Evolutionary conservation across 257 asterid genomes (phyloP), one percentile per base, ranked within the genome.

Genomic region (Eustoma russellianum): DNA sequence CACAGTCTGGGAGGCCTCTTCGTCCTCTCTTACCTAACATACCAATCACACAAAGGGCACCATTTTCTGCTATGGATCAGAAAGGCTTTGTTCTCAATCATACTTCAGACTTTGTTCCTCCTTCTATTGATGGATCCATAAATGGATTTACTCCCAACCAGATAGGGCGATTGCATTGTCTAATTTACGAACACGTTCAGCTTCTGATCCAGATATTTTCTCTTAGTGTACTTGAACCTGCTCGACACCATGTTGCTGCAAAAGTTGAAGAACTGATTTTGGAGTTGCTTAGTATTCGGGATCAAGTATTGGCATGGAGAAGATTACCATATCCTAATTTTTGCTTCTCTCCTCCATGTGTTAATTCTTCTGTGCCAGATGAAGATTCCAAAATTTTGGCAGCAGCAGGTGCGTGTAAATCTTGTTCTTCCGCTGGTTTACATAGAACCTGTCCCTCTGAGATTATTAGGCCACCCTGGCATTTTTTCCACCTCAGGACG

Each of bases 131-230:
- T 69, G 91, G 93, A 46, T 54, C 69, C 63, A 64, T 67, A 51
- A 76, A 57, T 71, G 95, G 87, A 59, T 91, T 91, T 63, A 85
- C 97, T 35, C 83, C 93, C 4, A 80, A 79, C 78, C 97, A 87
- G 80, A 77, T 92, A 59, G 95, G 98, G 60, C 97, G 85, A 69
- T 73, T 92, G 79, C 86, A 87, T 58, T 80, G 94, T 54, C 74
- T 85, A 73, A 88, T 92, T 70, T 88, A 92, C 34, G 98, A 92
- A 82, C 98, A 92, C 58, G 76, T 88, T 61, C 97, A 92, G 54
- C 83, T 88, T 61, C 97, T 87, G 60, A 70, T 87, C 68, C 98
- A 92, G 81, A 86, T 85, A 40, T 88, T 84, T 78, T 77, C 94
- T 46, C 35, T 92, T 56, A 65, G 85, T 76, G 95, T 79, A 66